phyloP scores from a whole-genome alignment of 2,329 filamentous ascomycete genomes.

The Cladosporium cucumerinum region DNA sequence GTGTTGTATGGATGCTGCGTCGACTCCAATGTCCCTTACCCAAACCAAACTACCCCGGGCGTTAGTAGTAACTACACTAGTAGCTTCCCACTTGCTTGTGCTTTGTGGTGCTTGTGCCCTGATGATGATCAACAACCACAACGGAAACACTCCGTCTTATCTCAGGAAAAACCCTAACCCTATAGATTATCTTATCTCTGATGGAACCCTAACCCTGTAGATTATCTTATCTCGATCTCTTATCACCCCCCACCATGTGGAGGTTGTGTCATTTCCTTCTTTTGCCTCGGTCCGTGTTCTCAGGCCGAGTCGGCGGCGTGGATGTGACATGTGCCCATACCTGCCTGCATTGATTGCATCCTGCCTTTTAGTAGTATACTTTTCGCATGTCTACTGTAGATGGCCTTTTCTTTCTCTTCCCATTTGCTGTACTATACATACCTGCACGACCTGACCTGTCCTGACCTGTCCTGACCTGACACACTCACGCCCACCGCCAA shows the following conservation, averaged over 20 bases:
- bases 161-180: background rate
- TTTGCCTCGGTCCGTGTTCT: background rate
- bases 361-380: background rate
- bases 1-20: conserved; percentile 14
- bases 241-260: background rate
- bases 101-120: background rate
- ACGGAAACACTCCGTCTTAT: background rate
- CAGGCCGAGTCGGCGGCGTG: background rate
- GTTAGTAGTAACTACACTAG: no score
- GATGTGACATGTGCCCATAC: conserved; percentile 16
- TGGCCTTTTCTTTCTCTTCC: background rate
- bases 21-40: background rate
- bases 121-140: no score
- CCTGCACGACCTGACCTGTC: background rate
- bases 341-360: no score
- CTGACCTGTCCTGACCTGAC: no score
- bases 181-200: background rate
- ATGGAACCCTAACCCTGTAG: background rate
- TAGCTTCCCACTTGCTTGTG: conserved; percentile 11
- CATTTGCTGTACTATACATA: background rate
- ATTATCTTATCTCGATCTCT: background rate
- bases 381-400: background rate
- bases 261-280: background rate
- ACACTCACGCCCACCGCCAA: conserved; percentile 22
- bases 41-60: background rate